phyloP scores from a whole-genome alignment of 202 grass and related monocot genomes.

The Musa balbisiana region DNA sequence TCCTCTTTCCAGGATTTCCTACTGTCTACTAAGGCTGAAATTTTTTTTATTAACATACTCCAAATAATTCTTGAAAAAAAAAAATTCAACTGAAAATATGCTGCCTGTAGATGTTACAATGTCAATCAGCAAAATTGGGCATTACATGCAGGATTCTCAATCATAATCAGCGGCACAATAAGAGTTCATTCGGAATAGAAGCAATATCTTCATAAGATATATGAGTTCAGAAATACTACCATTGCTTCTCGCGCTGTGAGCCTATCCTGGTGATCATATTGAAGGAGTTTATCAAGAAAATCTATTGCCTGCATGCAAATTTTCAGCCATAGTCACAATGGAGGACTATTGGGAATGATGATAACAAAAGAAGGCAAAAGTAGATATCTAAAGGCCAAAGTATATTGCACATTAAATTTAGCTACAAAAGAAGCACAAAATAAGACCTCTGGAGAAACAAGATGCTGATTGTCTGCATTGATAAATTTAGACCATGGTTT shows the following conservation, averaged over 20 bases:
- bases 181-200: too few species aligned
- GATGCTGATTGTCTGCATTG: constrained; percentile 70
- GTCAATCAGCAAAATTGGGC: too few species aligned
- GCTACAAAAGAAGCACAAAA: background rate
- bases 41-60: too few species aligned
- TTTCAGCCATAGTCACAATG: background rate
- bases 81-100: too few species aligned
- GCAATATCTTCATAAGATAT: too few species aligned
- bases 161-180: too few species aligned
- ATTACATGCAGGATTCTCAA: too few species aligned
- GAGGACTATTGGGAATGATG: too few species aligned
- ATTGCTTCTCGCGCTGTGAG: constrained; percentile 71
- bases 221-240: constrained; percentile 28
- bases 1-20: too few species aligned
- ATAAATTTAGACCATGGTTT: constrained; percentile 75
- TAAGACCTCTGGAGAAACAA: constrained; percentile 66
- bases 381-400: background rate
- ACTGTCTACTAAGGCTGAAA: too few species aligned
- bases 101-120: too few species aligned
- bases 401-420: background rate
- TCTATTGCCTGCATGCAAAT: constrained; percentile 45
- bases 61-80: too few species aligned
- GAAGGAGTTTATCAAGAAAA: constrained; percentile 74
- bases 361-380: background rate
- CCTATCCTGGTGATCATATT: constrained; percentile 71